Percentiles rank a stretch among this genome's conserved stretches.
Evolutionary conservation across 495 filamentous ascomycete genomes (phyloP).

Genomic region (Talaromyces adpressus): DNA sequence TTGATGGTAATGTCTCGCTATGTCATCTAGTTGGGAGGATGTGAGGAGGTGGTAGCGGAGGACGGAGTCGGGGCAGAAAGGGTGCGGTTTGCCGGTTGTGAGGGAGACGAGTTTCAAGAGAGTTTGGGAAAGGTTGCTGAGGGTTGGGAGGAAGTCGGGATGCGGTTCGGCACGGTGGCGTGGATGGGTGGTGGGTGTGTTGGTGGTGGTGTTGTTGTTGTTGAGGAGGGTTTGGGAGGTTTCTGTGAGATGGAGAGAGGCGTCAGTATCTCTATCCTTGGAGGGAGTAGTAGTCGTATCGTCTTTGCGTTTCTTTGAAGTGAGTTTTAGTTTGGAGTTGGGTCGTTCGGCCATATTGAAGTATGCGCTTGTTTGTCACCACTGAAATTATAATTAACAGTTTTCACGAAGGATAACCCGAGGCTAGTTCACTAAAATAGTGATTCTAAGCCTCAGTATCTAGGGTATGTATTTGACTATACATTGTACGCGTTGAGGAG

Average conservation of each 20-base stretch:
- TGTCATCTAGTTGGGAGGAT: constrained; percentile 56
- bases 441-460: background rate
- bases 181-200: background rate
- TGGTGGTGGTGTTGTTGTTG: background rate
- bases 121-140: constrained; percentile 25
- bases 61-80: constrained; percentile 57
- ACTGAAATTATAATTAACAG: background rate
- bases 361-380: background rate
- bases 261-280: background rate
- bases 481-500: background rate
- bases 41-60: constrained; percentile 72
- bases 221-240: background rate
- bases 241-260: background rate
- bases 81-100: constrained; percentile 53
- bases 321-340: background rate
- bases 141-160: constrained; percentile 6
- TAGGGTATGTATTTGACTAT: background rate
- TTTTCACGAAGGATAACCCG: background rate
- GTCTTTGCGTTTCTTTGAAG: background rate
- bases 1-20: constrained; percentile 75
- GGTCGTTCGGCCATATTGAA: background rate
- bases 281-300: background rate
- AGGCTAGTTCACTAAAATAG: background rate
- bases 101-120: constrained; percentile 34
- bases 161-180: background rate